phyloP scores from a whole-genome alignment of 768 basidiomycete genomes.

The Tricholoma bakamatsutake region DNA sequence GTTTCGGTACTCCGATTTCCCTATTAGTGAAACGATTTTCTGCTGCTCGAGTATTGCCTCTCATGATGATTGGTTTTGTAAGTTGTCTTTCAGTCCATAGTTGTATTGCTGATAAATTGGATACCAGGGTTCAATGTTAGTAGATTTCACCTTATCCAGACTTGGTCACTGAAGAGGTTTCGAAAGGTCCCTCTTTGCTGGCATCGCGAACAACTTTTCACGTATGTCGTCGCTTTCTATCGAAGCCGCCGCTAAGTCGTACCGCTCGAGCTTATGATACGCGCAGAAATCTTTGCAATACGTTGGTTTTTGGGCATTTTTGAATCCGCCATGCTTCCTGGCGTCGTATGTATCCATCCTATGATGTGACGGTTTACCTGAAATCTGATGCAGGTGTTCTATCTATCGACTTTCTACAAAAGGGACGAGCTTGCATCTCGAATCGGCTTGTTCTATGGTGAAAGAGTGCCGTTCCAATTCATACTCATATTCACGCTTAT shows the following conservation, averaged over 20 bases:
- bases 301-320: constrained; percentile 47
- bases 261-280: background rate
- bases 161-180: background rate
- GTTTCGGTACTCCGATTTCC: constrained; percentile 44
- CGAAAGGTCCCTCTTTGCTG: constrained; percentile 38
- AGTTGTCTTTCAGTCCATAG: constrained; percentile 10
- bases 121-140: constrained; percentile 35
- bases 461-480: background rate
- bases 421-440: constrained; percentile 46
- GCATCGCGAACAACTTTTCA: constrained; percentile 41
- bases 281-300: constrained; percentile 38
- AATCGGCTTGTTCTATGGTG: constrained; percentile 44
- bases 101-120: background rate
- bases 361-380: background rate
- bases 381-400: constrained; percentile 30
- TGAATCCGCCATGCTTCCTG: constrained; percentile 45
- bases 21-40: constrained; percentile 43
- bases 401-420: constrained; percentile 47
- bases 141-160: constrained; percentile 3
- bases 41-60: constrained; percentile 39
- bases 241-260: background rate
- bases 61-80: constrained; percentile 48
- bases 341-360: constrained; percentile 24
- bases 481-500: background rate
- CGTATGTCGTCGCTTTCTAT: constrained; percentile 16